phyloP scores from a whole-genome alignment of 768 basidiomycete genomes.

The Dacryopinax spathularia region DNA sequence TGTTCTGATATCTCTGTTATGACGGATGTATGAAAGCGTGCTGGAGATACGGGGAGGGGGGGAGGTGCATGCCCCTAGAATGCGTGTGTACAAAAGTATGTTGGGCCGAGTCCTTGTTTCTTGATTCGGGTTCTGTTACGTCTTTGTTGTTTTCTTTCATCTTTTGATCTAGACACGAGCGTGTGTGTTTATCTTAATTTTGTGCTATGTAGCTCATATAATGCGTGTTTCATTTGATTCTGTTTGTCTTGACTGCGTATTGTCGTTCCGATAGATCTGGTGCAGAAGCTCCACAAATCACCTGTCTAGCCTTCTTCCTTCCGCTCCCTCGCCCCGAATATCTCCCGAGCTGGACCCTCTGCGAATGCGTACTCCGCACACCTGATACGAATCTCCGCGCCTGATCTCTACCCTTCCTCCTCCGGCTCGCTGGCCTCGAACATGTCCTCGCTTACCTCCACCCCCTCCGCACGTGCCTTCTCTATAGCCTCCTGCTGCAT shows the following conservation, averaged over 20 bases:
- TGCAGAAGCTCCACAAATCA: neutral
- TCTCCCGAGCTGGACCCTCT: no score
- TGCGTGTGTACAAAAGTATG: no score
- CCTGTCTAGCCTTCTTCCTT: neutral
- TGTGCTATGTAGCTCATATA: neutral
- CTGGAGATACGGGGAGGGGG: no score
- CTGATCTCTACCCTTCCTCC: neutral
- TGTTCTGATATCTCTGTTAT: no score
- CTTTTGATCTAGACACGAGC: neutral
- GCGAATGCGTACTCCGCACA: no score
- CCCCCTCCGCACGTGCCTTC: constrained; percentile 10
- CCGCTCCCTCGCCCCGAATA: neutral
- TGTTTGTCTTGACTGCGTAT: neutral
- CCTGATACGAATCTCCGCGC: no score
- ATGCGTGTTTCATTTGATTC: neutral
- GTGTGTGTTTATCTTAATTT: neutral
- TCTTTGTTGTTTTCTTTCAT: neutral
- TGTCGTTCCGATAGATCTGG: no score
- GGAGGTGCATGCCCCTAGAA: no score
- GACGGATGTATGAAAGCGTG: neutral
- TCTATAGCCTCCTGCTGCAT: neutral
- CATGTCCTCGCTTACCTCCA: constrained; percentile 8
- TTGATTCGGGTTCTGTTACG: neutral
- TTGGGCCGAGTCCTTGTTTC: no score
- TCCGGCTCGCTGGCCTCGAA: neutral